Percentiles rank a stretch among this genome's conserved stretches.
Conservation (phyloP, 768 basidiomycete genomes). For the Podaxis sp. region DNA sequence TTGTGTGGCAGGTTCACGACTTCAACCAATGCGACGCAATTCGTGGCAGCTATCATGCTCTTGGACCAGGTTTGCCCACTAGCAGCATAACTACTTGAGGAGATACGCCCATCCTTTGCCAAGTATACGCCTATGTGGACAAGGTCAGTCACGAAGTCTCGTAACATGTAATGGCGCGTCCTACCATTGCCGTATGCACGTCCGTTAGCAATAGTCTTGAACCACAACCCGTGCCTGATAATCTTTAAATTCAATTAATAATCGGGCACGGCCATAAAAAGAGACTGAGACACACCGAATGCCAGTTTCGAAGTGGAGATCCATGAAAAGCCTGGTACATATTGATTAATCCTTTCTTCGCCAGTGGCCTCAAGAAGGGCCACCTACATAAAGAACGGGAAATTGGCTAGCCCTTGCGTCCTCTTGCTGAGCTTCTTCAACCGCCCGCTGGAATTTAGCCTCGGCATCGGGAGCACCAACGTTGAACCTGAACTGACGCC, state of each 20-base stretch:
- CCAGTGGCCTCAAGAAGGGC: background rate
- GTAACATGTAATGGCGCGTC: conserved; percentile 12
- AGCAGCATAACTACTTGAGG: conserved; percentile 44
- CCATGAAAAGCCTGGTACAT: conserved; percentile 63
- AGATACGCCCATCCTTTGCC: conserved; percentile 54
- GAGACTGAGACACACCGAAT: conserved; percentile 47
- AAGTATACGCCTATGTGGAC: conserved; percentile 59
- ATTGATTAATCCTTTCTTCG: background rate
- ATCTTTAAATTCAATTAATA: conserved; percentile 39
- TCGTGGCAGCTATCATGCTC: conserved; percentile 44
- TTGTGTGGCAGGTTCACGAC: conserved; percentile 58
- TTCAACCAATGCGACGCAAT: conserved; percentile 62
- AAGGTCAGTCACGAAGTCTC: conserved; percentile 6
- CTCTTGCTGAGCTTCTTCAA: conserved; percentile 36
- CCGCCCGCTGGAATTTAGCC: conserved; percentile 54
- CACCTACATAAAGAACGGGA: conserved; percentile 45
- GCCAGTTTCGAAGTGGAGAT: conserved; percentile 66
- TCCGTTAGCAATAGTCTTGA: conserved; percentile 53
- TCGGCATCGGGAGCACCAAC: conserved; percentile 75
- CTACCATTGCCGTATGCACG: conserved; percentile 63
- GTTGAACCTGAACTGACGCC: conserved; percentile 68
- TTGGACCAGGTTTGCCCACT: conserved; percentile 47
- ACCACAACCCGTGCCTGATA: conserved; percentile 73
- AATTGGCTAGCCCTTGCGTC: conserved; percentile 43
- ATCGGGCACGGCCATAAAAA: background rate